phyloP scores from a whole-genome alignment of 2,329 filamentous ascomycete genomes.

The Scleromitrula shiraiana region DNA sequence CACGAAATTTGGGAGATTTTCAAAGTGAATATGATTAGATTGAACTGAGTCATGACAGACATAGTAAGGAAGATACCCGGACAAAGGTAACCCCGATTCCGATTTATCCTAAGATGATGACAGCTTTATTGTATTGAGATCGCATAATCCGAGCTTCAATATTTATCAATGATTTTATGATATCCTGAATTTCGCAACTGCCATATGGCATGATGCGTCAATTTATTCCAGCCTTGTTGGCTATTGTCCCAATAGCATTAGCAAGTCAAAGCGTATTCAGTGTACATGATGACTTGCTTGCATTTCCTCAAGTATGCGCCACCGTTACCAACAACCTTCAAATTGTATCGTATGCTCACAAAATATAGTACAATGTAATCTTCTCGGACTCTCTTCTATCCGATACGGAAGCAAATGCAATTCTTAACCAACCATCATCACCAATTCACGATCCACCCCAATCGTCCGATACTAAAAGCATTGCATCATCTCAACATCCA shows the following conservation, averaged over 20 bases:
- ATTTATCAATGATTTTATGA: constrained; percentile 9
- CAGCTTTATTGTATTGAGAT: constrained; percentile 7
- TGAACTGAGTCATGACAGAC: neutral
- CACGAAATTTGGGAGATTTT: neutral
- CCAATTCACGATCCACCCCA: constrained; percentile 18
- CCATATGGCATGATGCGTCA: constrained; percentile 29
- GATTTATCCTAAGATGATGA: neutral
- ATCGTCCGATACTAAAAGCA: constrained; percentile 19
- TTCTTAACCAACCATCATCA: constrained; percentile 32
- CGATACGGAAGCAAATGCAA: constrained; percentile 45
- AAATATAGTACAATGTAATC: constrained; percentile 51
- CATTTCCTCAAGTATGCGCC: constrained; percentile 55
- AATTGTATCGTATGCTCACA: constrained; percentile 14
- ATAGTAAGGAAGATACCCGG: neutral
- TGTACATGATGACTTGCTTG: constrained; percentile 64
- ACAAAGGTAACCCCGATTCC: neutral
- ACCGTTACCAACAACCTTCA: neutral
- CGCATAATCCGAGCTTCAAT: neutral
- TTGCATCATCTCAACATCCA: constrained; percentile 16
- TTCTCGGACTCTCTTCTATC: constrained; percentile 55
- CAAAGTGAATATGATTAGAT: neutral
- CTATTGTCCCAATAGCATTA: constrained; percentile 31
- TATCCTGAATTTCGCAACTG: constrained; percentile 12
- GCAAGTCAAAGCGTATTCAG: constrained; percentile 55
- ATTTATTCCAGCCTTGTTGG: constrained; percentile 23